Evolutionary conservation across 164 flowering plant genomes (phyloP).

Genomic region (Echeveria elegans): DNA sequence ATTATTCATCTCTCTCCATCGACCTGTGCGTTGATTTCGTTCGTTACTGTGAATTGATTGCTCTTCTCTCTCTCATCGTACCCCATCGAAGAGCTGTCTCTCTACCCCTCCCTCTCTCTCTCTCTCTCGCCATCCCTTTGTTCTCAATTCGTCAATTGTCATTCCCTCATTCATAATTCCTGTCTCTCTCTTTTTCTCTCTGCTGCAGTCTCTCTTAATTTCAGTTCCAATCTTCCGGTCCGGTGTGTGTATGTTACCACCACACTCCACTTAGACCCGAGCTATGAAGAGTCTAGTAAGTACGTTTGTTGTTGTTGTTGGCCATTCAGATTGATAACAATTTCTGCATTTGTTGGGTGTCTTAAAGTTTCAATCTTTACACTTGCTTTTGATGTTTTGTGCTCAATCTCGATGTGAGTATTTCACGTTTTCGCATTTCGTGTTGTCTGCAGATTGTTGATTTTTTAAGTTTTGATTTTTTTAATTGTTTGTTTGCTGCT

Average conservation of each 20-base stretch:
- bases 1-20: neutral
- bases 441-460: neutral
- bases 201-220: neutral
- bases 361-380: neutral
- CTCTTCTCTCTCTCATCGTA: neutral
- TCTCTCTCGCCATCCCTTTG: conserved; percentile 1
- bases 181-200: neutral
- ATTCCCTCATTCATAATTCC: neutral
- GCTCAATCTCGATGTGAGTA: neutral
- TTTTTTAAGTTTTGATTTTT: neutral
- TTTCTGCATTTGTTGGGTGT: conserved; percentile 5
- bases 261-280: neutral
- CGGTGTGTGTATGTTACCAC: no score
- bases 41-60: neutral
- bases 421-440: neutral
- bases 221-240: neutral
- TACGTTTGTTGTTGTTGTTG: neutral
- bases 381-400: neutral
- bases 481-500: neutral
- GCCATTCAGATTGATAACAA: neutral
- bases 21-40: neutral
- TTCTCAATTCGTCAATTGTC: conserved; percentile 3
- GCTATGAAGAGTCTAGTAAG: conserved; percentile 5
- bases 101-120: neutral
- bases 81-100: conserved; percentile 4